Base-by-base conservation (phyloP, 306 rosid species). In the Abrus pulchellus region DNA sequence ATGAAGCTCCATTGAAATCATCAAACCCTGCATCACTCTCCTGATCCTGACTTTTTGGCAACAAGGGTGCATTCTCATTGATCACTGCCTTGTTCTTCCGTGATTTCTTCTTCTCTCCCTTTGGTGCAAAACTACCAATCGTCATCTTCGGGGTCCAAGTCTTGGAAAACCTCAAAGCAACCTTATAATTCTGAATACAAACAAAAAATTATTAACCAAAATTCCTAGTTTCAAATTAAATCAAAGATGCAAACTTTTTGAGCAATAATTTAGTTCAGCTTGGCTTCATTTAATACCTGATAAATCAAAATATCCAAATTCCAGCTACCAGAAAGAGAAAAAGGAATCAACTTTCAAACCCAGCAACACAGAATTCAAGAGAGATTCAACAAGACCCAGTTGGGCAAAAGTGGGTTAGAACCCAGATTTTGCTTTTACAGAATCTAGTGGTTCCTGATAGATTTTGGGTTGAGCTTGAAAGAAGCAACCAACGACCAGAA, bases 1-100 rank as follows among this genome's bases (percentile, higher is more conserved):
- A 94, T 13, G 98, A 92, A 75, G 95, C 98, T 67, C 98, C 98
- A 80, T 90, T 88, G 83, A 92, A 89, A 87, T 94, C 98, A 81
- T 88, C 94, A 88, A 91, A 91, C 55, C 87, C 92, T 2, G 64
- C 86, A 74, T 76, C 89, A 65, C 86, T 89, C 53, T 48, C 90
- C 3, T 74, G 88, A 45, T 80, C 91, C 0, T 76, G 89, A 54
- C 83, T 78, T 49, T 92, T 89, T 7, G 98, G 94, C 81, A 94
- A 85, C 84, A 94, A 85, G 44, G 98, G 98, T 44, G 95, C 93
- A 30, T 92, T 90, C 74, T 92, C 98, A 70, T 83, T 86, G 11
- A 90, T 86, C 81, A 88, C 78, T 33, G 40, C 83, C 72, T 90
- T 91, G 86, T 47, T 80, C 89, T 81, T 92, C 41, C 89, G 43